Conservation (phyloP, 257 asterid species). For the Capsicum baccatum region DNA sequence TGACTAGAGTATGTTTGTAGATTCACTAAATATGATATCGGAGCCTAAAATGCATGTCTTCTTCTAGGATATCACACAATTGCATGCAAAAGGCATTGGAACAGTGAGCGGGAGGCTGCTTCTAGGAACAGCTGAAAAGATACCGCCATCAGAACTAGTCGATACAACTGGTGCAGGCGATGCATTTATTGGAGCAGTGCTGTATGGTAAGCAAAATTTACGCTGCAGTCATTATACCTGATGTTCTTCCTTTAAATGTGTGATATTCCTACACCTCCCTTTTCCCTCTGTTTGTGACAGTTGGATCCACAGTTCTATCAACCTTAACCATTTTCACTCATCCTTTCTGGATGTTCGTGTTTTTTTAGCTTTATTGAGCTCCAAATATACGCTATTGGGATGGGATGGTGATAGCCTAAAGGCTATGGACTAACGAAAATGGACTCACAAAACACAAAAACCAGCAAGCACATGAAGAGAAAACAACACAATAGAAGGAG, state of each 20-base stretch:
- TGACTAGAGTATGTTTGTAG: not conserved
- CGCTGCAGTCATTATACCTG: not conserved
- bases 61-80: slow-evolving; percentile 50
- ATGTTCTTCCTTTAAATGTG: not conserved
- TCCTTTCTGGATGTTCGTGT: not conserved
- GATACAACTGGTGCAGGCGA: slow-evolving; percentile 99
- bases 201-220: slow-evolving; percentile 55
- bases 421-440: too few relatives aligned
- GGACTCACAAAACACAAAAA: too few relatives aligned
- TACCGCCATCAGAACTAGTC: slow-evolving; percentile 75
- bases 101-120: slow-evolving; percentile 68
- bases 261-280: not conserved
- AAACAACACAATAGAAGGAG: too few relatives aligned
- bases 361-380: not conserved
- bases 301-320: slow-evolving; percentile 29
- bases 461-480: too few relatives aligned
- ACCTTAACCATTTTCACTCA: not conserved
- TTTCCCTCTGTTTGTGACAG: slow-evolving; percentile 11
- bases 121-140: slow-evolving; percentile 90
- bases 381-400: too few relatives aligned
- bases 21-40: not conserved
- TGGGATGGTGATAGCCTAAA: too few relatives aligned
- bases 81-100: slow-evolving; percentile 85
- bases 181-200: slow-evolving; percentile 88
- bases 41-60: not conserved